These are phyloP conservation scores for Pseudogymnoascus sp. DNA, from an alignment of 2,329 filamentous ascomycete genomes.

Conservation along the genomic window DNA sequence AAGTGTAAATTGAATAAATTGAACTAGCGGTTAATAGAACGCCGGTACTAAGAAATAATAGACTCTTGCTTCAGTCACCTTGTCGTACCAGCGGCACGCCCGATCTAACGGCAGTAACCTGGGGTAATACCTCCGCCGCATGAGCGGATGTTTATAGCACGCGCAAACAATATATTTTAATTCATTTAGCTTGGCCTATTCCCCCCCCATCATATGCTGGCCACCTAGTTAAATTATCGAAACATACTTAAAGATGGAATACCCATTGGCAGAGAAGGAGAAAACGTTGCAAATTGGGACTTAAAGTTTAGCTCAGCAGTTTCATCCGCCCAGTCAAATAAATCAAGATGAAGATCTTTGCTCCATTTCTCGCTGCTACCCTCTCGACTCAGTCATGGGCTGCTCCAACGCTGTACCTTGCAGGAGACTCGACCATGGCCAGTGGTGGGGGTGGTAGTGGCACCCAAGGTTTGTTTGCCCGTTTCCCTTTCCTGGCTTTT, in stretches of 20 bases:
- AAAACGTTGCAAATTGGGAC: neutral
- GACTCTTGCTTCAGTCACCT: neutral
- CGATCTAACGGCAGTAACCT: neutral
- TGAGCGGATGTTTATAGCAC: neutral
- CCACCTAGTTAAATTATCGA: neutral
- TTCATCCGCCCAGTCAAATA: neutral
- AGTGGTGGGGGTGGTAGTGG: constrained; percentile 35
- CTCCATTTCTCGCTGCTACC: constrained; percentile 14
- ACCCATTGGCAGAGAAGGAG: neutral
- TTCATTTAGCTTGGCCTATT: neutral
- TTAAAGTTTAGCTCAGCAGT: neutral
- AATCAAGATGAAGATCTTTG: constrained; percentile 16
- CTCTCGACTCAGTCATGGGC: constrained; percentile 18
- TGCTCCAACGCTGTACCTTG: constrained; percentile 42
- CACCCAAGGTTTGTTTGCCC: constrained; percentile 30
- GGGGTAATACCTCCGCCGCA: neutral
- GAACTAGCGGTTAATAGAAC: constrained; percentile 18
- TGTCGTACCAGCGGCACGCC: neutral
- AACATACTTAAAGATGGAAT: neutral
- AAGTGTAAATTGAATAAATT: constrained; percentile 28
- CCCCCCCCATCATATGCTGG: neutral
- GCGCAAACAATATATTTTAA: neutral
- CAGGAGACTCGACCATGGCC: constrained; percentile 56
- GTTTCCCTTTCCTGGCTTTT: neutral
- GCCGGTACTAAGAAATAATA: neutral